Evolutionary conservation across 495 filamentous ascomycete genomes (phyloP).

Genomic region (Aspergillus leporis): DNA sequence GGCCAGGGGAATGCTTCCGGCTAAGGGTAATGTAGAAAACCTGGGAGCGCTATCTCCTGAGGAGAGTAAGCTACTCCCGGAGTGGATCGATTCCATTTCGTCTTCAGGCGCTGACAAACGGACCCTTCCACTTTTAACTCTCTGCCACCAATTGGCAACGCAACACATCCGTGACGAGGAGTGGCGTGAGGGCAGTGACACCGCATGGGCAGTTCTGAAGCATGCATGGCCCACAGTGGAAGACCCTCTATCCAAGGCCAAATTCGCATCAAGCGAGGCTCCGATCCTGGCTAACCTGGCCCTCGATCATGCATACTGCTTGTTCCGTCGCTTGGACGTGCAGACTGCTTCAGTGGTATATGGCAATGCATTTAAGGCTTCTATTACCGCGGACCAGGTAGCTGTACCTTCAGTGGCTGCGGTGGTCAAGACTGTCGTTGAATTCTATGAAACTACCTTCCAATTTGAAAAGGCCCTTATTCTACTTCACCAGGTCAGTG

Average conservation of each 20-base stretch:
- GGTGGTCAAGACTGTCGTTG: constrained; percentile 43
- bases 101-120: constrained; percentile 25
- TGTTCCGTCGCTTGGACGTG: constrained; percentile 40
- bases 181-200: constrained; percentile 34
- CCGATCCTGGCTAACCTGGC: constrained; percentile 37
- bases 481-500: constrained; percentile 39
- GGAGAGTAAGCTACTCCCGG: constrained; percentile 38
- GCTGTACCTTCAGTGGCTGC: constrained; percentile 38
- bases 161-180: constrained; percentile 38
- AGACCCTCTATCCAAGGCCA: constrained; percentile 30
- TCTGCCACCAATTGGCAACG: constrained; percentile 40
- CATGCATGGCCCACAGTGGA: constrained; percentile 41
- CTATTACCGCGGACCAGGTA: constrained; percentile 36
- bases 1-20: constrained; percentile 30
- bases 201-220: constrained; percentile 36
- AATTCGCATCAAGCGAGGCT: constrained; percentile 34
- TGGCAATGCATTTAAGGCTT: constrained; percentile 40
- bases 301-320: constrained; percentile 37
- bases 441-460: constrained; percentile 46
- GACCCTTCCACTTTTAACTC: constrained; percentile 31
- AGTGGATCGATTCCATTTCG: constrained; percentile 39
- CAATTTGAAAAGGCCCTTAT: constrained; percentile 41
- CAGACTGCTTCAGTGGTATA: constrained; percentile 36
- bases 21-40: constrained; percentile 21
- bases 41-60: constrained; percentile 26